Conservation (phyloP, 148 eudicot species). For the Talinum fruticosum region DNA sequence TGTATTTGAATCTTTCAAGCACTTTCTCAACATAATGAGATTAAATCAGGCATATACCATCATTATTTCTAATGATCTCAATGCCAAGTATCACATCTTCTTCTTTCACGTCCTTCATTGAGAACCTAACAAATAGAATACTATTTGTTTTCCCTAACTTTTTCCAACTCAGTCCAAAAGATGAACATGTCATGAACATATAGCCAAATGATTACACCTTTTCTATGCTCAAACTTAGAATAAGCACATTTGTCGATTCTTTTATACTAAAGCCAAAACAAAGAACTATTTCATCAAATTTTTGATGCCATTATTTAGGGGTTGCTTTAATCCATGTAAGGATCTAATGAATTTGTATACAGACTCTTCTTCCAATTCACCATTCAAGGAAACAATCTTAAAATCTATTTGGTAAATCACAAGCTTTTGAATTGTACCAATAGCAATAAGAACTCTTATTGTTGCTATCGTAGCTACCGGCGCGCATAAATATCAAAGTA, state of each 20-base stretch:
- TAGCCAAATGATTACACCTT: neutral
- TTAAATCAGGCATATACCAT: neutral
- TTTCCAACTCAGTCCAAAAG: neutral
- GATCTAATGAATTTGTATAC: neutral
- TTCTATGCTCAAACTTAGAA: neutral
- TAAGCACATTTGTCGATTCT: neutral
- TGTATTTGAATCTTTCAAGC: neutral
- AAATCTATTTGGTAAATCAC: neutral
- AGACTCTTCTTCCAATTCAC: neutral
- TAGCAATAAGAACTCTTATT: neutral
- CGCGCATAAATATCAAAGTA: neutral
- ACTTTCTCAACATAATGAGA: neutral
- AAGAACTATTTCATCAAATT: neutral
- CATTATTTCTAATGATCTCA: neutral
- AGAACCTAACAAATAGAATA: neutral
- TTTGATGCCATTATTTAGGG: slow-evolving; percentile 1
- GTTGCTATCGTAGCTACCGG: neutral
- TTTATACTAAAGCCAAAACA: neutral
- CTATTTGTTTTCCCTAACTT: neutral
- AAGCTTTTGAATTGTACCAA: neutral
- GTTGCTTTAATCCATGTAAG: neutral
- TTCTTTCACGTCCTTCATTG: neutral
- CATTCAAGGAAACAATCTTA: neutral
- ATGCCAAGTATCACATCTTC: neutral
- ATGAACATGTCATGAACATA: slow-evolving; percentile 1